Percentiles rank a stretch among this genome's conserved stretches.
phyloP scores from a whole-genome alignment of 257 asterid species.

The Salvia splendens region DNA sequence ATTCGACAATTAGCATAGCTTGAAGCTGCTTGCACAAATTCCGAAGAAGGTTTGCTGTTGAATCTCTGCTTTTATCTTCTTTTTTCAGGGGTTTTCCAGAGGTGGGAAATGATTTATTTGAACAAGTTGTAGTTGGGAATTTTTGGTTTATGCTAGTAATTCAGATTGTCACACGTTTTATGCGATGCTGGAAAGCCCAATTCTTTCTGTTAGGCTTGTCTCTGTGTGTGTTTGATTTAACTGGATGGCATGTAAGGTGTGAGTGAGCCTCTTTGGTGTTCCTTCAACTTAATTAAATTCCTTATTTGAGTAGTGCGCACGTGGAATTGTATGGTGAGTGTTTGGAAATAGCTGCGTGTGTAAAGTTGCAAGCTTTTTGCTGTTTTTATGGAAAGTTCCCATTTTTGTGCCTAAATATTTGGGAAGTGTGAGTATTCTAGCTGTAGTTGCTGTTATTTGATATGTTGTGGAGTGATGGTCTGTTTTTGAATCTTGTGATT shows the following conservation, averaged over 20 bases:
- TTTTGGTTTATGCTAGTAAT: slow-evolving; percentile 12
- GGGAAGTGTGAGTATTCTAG: slow-evolving; percentile 24
- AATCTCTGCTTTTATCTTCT: background rate
- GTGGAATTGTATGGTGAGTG: slow-evolving; percentile 46
- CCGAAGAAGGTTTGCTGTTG: slow-evolving; percentile 26
- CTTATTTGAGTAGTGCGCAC: slow-evolving; percentile 39
- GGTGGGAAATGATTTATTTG: slow-evolving; percentile 8
- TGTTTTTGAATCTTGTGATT: slow-evolving; percentile 10
- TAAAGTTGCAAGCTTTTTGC: slow-evolving; percentile 29
- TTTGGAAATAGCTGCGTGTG: slow-evolving; percentile 25
- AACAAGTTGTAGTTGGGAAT: background rate
- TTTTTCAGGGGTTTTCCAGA: slow-evolving; percentile 3
- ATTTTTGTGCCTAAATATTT: slow-evolving; percentile 32
- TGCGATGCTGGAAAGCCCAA: background rate
- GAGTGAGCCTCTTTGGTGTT: slow-evolving; percentile 27
- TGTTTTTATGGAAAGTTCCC: slow-evolving; percentile 25
- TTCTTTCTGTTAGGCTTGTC: slow-evolving; percentile 1
- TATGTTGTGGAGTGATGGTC: slow-evolving; percentile 26
- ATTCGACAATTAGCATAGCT: slow-evolving; percentile 22
- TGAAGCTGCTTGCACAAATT: slow-evolving; percentile 28
- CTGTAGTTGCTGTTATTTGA: slow-evolving; percentile 26
- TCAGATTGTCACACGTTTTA: slow-evolving; percentile 22
- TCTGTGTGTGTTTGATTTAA: background rate
- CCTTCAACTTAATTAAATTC: slow-evolving; percentile 34
- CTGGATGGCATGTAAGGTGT: slow-evolving; percentile 31